A percentile compares a stretch with the other conserved stretches of the same genome.
Conservation (phyloP, 1,284 basidiomycete species). For the Rhizoctonia solani region DNA sequence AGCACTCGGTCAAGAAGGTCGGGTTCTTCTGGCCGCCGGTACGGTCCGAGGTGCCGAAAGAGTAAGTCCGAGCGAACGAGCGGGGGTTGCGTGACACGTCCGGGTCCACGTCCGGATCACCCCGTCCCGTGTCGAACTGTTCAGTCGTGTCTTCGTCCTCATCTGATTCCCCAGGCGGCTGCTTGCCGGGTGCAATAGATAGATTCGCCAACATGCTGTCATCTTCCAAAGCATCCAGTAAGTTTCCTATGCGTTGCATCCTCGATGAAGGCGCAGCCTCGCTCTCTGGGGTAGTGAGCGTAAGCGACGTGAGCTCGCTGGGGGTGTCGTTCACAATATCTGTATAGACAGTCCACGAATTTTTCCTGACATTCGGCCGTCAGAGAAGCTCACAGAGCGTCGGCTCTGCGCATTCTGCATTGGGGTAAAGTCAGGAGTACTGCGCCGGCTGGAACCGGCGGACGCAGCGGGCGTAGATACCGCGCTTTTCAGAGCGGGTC, state of each 20-base stretch:
- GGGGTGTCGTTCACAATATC: slow-evolving; percentile 30
- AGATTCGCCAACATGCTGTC: slow-evolving; percentile 37
- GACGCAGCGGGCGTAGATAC: slow-evolving; percentile 42
- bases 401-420: slow-evolving; percentile 48
- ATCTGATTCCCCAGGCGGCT: slow-evolving; percentile 27
- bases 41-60: slow-evolving; percentile 17
- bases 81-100: slow-evolving; percentile 12
- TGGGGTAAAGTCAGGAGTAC: slow-evolving; percentile 31
- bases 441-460: slow-evolving; percentile 37
- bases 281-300: slow-evolving; percentile 28
- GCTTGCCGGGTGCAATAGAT: slow-evolving; percentile 23
- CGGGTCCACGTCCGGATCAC: slow-evolving; percentile 17
- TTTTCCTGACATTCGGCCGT: slow-evolving; percentile 83
- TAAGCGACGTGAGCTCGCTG: slow-evolving; percentile 35
- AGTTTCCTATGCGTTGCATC: slow-evolving; percentile 31
- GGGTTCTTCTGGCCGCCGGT: slow-evolving; percentile 53
- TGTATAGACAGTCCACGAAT: slow-evolving; percentile 62
- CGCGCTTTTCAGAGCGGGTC: slow-evolving; percentile 47
- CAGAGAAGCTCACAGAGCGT: slow-evolving; percentile 92
- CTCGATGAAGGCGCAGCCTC: slow-evolving; percentile 19
- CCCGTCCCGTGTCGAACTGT: slow-evolving; percentile 27
- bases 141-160: slow-evolving; percentile 42
- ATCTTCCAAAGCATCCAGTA: slow-evolving; percentile 35
- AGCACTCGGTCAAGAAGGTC: slow-evolving; percentile 90
- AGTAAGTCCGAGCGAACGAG: slow-evolving; percentile 22